These are phyloP conservation scores for Marasmius tenuissimus DNA, from an alignment of 1,284 basidiomycete species.

Conservation along the genomic window DNA sequence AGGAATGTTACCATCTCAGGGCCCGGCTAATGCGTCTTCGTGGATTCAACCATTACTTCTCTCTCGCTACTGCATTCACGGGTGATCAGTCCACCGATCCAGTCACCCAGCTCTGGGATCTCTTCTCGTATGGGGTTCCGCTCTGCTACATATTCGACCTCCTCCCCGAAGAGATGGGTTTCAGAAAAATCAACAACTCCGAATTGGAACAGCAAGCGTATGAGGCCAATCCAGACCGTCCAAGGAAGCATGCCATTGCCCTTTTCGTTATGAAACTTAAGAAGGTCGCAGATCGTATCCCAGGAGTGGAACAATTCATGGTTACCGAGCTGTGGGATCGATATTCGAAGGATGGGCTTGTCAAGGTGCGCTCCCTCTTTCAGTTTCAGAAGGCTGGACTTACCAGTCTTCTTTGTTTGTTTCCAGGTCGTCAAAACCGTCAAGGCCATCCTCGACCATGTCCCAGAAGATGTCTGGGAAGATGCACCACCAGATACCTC, in stretches of 20 bases:
- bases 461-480: conserved; percentile 78
- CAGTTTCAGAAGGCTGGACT: conserved; percentile 1
- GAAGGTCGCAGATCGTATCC: conserved; percentile 49
- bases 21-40: conserved; percentile 74
- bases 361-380: conserved; percentile 69
- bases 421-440: conserved; percentile 90
- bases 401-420: not conserved
- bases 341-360: conserved; percentile 90
- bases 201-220: conserved; percentile 58
- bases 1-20: conserved; percentile 79
- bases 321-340: conserved; percentile 89
- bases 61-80: conserved; percentile 53
- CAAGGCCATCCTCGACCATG: conserved; percentile 79
- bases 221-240: conserved; percentile 70
- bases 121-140: conserved; percentile 89
- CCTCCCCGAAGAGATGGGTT: conserved; percentile 67
- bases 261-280: conserved; percentile 75
- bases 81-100: conserved; percentile 77
- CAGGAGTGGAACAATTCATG: conserved; percentile 74
- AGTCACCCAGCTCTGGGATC: conserved; percentile 93
- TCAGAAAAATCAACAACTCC: conserved; percentile 70
- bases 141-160: conserved; percentile 96
- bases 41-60: conserved; percentile 70
- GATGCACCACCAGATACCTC: conserved; percentile 59
- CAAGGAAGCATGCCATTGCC: conserved; percentile 78